These are phyloP conservation scores for Steccherinum ochraceum DNA, from an alignment of 768 basidiomycete genomes.

Conservation along the genomic window DNA sequence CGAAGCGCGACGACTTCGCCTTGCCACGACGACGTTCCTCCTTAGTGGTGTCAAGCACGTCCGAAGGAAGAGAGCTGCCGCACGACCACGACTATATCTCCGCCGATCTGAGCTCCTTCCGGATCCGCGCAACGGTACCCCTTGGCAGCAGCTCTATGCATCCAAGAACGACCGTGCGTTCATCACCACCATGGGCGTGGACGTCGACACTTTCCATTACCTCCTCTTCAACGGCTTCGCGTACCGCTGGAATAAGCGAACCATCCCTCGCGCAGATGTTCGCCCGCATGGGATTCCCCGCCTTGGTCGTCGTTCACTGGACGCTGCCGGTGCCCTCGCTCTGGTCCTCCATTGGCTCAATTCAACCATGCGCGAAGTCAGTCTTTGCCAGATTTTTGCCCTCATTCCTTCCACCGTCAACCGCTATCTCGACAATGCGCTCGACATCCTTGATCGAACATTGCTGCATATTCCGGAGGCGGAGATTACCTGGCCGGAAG, in stretches of 20 bases:
- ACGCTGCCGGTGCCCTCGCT: slow-evolving; percentile 34
- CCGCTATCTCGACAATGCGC: slow-evolving; percentile 28
- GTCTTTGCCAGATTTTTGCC: slow-evolving; percentile 35
- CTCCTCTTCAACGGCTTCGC: slow-evolving; percentile 30
- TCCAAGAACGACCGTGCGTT: slow-evolving; percentile 31
- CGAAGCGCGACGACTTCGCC: too few relatives aligned
- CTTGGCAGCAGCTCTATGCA: slow-evolving; percentile 30
- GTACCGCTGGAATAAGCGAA: slow-evolving; percentile 1
- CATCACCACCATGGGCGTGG: slow-evolving; percentile 33
- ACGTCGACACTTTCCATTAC: slow-evolving; percentile 28
- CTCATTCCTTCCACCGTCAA: slow-evolving; percentile 31
- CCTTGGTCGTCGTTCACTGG: slow-evolving; percentile 22
- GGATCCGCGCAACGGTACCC: slow-evolving; percentile 25
- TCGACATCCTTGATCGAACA: slow-evolving; percentile 23
- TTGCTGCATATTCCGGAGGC: slow-evolving; percentile 24
- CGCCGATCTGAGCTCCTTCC: slow-evolving; percentile 26
- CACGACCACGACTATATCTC: too few relatives aligned
- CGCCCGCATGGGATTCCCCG: slow-evolving; percentile 17
- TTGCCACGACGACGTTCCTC: too few relatives aligned
- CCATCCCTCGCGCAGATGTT: slow-evolving; percentile 27
- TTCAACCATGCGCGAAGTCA: slow-evolving; percentile 33
- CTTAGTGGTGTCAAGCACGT: too few relatives aligned
- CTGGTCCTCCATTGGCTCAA: slow-evolving; percentile 34
- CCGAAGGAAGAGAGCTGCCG: too few relatives aligned
- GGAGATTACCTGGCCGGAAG: slow-evolving; percentile 22